These are phyloP conservation scores for Fusarium chuoi DNA, from an alignment of 2,329 filamentous ascomycete genomes.

Conservation along the genomic window DNA sequence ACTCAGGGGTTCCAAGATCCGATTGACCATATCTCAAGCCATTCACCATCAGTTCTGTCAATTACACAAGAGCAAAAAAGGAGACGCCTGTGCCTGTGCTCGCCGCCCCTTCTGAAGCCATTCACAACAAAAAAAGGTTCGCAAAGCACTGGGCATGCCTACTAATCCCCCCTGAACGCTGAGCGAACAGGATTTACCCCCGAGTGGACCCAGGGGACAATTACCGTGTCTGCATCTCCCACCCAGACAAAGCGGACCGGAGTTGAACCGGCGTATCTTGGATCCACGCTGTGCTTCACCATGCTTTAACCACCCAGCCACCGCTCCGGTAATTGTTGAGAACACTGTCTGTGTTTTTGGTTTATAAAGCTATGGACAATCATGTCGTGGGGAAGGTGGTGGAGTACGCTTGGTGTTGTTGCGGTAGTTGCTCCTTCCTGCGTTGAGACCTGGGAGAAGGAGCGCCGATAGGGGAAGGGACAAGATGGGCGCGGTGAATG, in stretches of 20 bases:
- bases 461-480: neutral
- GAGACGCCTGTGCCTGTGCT: rapidly evolving
- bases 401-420: rapidly evolving
- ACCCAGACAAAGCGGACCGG: neutral
- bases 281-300: neutral
- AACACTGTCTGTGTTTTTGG: neutral
- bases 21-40: rapidly evolving
- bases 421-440: neutral
- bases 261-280: neutral
- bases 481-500: neutral
- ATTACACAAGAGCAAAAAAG: rapidly evolving
- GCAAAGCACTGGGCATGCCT: conserved; percentile 22
- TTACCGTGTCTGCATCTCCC: neutral
- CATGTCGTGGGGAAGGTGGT: neutral
- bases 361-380: neutral
- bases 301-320: conserved; percentile 16
- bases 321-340: neutral
- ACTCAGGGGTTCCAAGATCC: rapidly evolving
- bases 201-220: neutral
- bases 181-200: conserved; percentile 5
- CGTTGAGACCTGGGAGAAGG: rapidly evolving
- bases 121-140: conserved; percentile 7
- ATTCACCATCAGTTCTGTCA: neutral
- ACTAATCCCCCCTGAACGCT: conserved; percentile 18
- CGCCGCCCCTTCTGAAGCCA: neutral